Base-by-base conservation (phyloP, 257 asterid genomes). In the Scutellaria baicalensis region DNA sequence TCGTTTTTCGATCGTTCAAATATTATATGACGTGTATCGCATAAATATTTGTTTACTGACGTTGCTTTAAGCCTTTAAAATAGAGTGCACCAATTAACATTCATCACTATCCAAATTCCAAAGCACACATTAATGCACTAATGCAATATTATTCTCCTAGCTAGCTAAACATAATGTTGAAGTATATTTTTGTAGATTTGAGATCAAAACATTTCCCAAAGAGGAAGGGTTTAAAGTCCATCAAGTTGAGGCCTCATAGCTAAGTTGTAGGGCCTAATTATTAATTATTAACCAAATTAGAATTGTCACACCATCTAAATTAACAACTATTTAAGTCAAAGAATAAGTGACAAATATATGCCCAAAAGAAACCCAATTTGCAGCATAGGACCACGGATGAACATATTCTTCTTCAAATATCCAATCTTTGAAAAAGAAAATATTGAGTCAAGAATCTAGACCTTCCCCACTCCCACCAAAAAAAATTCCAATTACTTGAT, bases 371-470 rank as follows among this genome's bases (percentile, higher is more conserved):
- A 64, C 71, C 50, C 77, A 55, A 43, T 64, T 42, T 33, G 63
- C 48, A 60, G 63, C 48, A 60, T 14, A 79, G 84, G 80, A 79
- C 80, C 78, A 66, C 75, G 77, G 79, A 21, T 13, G 82, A 75
- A 72, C 71, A 71, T 73, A 72, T 83, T 70, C 85, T 66, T 76
- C 70, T 73, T 56, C 77, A 75, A 68, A 68, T 80, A 77, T 74
- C 69, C 76, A 74, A 9, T 36, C 55, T 63, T 77, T 63, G 68
- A 38, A 68, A 77, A 72, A 55, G 59, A n/a, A 36, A 67, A 40
- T 13, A 14, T 23, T 16, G 31, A 61, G 52, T 59, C 80, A 70
- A 69, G 80, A 73, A 73, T 78, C 76, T 61, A 48, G 52, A 55
- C 61, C 79, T 51, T 59, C 62, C 73, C 78, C 77, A 59, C 65